Percentiles rank a stretch among this genome's conserved stretches.
Conservation (phyloP, 2,329 filamentous ascomycete genomes). For the Emergomyces orientalis region DNA sequence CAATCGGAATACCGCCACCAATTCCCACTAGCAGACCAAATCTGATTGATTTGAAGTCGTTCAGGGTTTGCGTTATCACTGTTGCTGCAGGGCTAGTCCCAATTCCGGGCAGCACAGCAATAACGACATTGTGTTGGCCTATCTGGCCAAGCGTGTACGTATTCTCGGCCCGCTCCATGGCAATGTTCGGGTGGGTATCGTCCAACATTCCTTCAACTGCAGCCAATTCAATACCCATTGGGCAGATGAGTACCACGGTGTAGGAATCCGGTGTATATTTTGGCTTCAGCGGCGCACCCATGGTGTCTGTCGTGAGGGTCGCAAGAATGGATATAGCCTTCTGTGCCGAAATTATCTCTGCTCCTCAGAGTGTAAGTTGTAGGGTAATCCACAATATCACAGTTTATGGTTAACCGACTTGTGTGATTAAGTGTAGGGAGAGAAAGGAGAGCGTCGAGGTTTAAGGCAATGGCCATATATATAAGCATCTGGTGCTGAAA, state of each 20-base stretch:
- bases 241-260: conserved; percentile 12
- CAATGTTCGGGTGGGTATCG: conserved; percentile 9
- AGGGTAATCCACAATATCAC: neutral
- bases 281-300: neutral
- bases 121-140: conserved; percentile 15
- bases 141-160: conserved; percentile 15
- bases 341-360: neutral
- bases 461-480: neutral
- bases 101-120: conserved; percentile 15
- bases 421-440: neutral
- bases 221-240: conserved; percentile 11
- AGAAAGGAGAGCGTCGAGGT: neutral
- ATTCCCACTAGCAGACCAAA: conserved; percentile 17
- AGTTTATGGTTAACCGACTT: too few species aligned
- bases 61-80: conserved; percentile 12
- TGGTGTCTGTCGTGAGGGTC: neutral
- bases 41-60: conserved; percentile 14
- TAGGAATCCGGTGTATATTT: neutral
- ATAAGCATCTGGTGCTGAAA: neutral
- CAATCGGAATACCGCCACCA: conserved; percentile 16
- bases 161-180: conserved; percentile 10
- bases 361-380: neutral
- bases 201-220: conserved; percentile 15
- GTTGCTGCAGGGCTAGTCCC: conserved; percentile 12
- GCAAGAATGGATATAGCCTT: neutral